Percentiles rank a stretch among this genome's conserved stretches.
phyloP scores from a whole-genome alignment of 305 asterid species.

The Fraxinus floribunda region DNA sequence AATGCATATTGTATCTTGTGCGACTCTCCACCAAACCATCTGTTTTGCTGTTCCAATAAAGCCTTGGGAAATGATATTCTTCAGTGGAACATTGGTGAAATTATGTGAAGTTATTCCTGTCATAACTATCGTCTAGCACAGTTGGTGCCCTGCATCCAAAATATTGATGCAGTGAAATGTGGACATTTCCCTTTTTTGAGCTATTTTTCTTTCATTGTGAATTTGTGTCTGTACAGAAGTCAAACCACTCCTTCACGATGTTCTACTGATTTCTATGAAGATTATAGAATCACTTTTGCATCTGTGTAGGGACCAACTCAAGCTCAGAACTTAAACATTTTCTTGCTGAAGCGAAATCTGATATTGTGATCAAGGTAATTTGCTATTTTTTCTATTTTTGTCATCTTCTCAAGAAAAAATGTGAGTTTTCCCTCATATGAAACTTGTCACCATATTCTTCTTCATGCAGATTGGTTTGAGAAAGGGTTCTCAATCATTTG shows the following conservation, averaged over 20 bases:
- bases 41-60: not conserved
- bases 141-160: not conserved
- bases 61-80: not conserved
- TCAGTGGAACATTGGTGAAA: not conserved
- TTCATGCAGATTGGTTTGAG: conserved; percentile 78
- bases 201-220: not conserved
- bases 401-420: not conserved
- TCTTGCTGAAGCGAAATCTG: conserved; percentile 69
- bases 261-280: not conserved
- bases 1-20: not conserved
- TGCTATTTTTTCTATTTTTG: not conserved
- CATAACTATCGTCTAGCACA: not conserved
- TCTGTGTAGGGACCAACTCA: conserved; percentile 84
- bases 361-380: conserved; percentile 78
- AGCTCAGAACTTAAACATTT: conserved; percentile 95
- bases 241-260: not conserved
- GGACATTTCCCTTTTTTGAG: not conserved
- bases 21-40: not conserved
- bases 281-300: not conserved
- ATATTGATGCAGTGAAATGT: not conserved
- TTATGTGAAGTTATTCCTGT: not conserved
- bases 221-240: not conserved
- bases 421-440: not conserved
- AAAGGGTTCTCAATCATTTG: conserved; percentile 87
- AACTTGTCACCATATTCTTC: conserved; percentile 12